Percentiles rank a stretch among this genome's conserved stretches.
Conservation (phyloP, 164 flowering plant species). For the Dillenia suffruticosa region DNA sequence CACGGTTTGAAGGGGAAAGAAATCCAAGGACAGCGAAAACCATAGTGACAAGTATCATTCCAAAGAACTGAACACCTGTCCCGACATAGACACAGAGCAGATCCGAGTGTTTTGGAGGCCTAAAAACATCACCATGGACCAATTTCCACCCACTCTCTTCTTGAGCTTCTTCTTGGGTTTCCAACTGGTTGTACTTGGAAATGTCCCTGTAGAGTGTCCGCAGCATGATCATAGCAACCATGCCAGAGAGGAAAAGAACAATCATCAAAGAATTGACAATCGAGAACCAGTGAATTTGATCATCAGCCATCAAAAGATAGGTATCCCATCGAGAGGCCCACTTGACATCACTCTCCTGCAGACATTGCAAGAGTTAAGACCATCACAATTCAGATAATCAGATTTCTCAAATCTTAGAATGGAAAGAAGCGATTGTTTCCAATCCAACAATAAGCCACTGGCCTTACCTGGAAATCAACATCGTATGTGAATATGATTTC, state of each 20-base stretch:
- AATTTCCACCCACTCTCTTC: slow-evolving; percentile 96
- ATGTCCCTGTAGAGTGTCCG: slow-evolving; percentile 88
- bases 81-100: slow-evolving; percentile 85
- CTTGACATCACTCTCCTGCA: slow-evolving; percentile 67
- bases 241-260: slow-evolving; percentile 85
- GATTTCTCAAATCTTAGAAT: background rate
- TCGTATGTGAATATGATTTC: slow-evolving; percentile 93
- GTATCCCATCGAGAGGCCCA: slow-evolving; percentile 95
- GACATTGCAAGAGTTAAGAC: background rate
- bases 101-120: slow-evolving; percentile 74
- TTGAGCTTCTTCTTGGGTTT: slow-evolving; percentile 92
- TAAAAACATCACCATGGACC: slow-evolving; percentile 91
- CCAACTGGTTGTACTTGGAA: slow-evolving; percentile 82
- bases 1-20: slow-evolving; percentile 83
- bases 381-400: background rate
- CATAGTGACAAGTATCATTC: slow-evolving; percentile 85
- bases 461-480: slow-evolving; percentile 68
- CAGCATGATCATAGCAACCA: slow-evolving; percentile 93
- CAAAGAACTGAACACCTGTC: slow-evolving; percentile 87
- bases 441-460: background rate
- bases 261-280: slow-evolving; percentile 88
- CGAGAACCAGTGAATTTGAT: slow-evolving; percentile 90
- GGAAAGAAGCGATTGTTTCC: background rate
- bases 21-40: slow-evolving; percentile 84
- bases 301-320: slow-evolving; percentile 83